Evolutionary conservation across 176 grass and related monocot genomes (phyloP), one percentile per base, ranked within the genome.

Genomic region (Zoysia pacifica): DNA sequence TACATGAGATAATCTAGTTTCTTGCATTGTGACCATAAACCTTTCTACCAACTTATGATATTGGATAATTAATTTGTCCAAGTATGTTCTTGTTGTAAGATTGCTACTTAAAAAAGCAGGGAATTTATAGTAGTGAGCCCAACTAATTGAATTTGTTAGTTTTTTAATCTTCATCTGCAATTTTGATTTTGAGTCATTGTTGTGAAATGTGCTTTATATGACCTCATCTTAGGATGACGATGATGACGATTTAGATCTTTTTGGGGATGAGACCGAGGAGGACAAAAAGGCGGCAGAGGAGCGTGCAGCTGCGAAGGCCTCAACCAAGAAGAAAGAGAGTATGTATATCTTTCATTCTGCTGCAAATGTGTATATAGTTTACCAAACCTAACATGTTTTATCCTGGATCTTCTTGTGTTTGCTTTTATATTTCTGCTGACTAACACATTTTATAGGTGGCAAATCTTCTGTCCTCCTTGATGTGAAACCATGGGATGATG

Each of bases 401-500:
- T 28, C 77, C 9, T 12, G 54, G 9, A 40, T 20, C 5, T 41
- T 53, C 11, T 13, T 14, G 5, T 61, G 5, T 76, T 56, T 56
- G 16, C 13, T 1, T 44, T 13, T 49, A 1, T 28, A 35, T 61
- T 18, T 7, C 77, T n/a, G 2, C 61, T 2, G 9, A 0, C 14
- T 79, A 50, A 80, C 45, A 3, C 82, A 91, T 74, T 19, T 51
- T 69, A 82, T 28, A 95, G 96, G 90, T 76, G 96, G 96, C 5
- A 99, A 99, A 75, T 99, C 96, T 4, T 99, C 96, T 4, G 88
- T 99, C 46, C 88, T 95, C 6, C 13, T 99, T 82, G 96, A 99
- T 83, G 75, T 99, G 38, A 99, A 99, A 45, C 96, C 92, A 2
- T 99, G 96, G 96, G 96, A 99, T 78, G 96, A 99, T 70, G 96